Conservation (phyloP, 129 eudicot genomes). For the Kitagawia praeruptora region DNA sequence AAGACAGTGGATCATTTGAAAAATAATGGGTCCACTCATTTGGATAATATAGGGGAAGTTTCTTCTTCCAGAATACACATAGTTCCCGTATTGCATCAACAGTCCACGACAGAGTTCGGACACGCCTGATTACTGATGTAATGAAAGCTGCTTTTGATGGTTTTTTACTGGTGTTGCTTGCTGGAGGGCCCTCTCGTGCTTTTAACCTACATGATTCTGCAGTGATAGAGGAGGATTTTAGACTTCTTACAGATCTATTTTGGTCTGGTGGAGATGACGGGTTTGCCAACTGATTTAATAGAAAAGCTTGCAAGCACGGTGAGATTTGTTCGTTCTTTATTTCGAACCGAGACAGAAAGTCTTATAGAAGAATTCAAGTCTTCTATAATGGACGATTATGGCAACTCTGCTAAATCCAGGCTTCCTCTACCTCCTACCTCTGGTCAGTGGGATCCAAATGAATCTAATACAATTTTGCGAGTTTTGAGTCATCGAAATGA, state of each 20-base stretch:
- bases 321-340: slow-evolving; percentile 62
- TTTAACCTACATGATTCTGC: slow-evolving; percentile 60
- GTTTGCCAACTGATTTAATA: slow-evolving; percentile 71
- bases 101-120: slow-evolving; percentile 64
- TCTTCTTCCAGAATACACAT: slow-evolving; percentile 69
- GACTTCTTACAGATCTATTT: slow-evolving; percentile 69
- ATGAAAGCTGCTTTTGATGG: slow-evolving; percentile 92
- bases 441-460: slow-evolving; percentile 80
- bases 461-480: slow-evolving; percentile 79
- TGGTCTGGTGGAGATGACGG: slow-evolving; percentile 96
- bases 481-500: slow-evolving; percentile 88
- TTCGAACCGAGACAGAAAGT: slow-evolving; percentile 58
- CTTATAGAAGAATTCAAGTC: slow-evolving; percentile 69
- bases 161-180: slow-evolving; percentile 75
- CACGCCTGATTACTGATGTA: slow-evolving; percentile 70
- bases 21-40: slow-evolving; percentile 64
- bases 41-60: slow-evolving; percentile 58
- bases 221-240: slow-evolving; percentile 76
- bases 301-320: slow-evolving; percentile 58
- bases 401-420: slow-evolving; percentile 76
- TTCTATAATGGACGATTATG: slow-evolving; percentile 55
- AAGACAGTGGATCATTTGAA: slow-evolving; percentile 68
- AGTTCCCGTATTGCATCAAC: slow-evolving; percentile 63
- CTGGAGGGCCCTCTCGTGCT: slow-evolving; percentile 80
- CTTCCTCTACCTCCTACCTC: slow-evolving; percentile 87